Conservation (phyloP, 2,329 filamentous ascomycete species). For the Pyrenochaeta sp. region DNA sequence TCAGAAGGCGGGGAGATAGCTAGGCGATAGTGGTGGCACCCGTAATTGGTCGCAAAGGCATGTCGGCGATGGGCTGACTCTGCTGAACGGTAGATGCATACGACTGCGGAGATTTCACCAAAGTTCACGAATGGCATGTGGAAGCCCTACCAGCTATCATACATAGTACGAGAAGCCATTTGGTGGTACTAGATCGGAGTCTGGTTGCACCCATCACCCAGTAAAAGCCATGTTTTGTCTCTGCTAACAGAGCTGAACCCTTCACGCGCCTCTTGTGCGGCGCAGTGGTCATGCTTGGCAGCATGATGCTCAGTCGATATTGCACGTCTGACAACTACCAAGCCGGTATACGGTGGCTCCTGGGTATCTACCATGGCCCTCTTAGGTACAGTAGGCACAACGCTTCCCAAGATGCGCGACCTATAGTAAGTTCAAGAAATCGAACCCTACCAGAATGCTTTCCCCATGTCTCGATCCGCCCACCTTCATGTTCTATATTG, state of each 20-base stretch:
- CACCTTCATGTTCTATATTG: not conserved
- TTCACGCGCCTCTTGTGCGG: not conserved
- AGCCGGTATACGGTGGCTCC: not conserved
- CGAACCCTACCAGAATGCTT: not conserved
- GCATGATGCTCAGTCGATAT: not conserved
- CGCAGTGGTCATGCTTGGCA: not conserved
- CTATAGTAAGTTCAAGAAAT: not conserved
- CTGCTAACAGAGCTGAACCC: not conserved
- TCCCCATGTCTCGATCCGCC: not conserved
- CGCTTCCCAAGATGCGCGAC: not conserved
- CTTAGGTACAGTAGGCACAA: not conserved
- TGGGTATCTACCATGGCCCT: not conserved
- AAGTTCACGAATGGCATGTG: not conserved
- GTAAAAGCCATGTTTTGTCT: not conserved
- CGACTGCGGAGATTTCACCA: not conserved
- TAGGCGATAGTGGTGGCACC: not conserved
- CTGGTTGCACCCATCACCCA: not conserved
- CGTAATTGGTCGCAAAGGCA: not conserved
- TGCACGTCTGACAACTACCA: not conserved
- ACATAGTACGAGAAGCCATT: not conserved
- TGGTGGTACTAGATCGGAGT: not conserved
- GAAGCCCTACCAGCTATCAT: not conserved
- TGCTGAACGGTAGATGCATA: not conserved
- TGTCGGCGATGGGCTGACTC: not conserved
- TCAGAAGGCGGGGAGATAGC: not conserved